Evolutionary conservation across 768 basidiomycete species (phyloP).

Genomic region (Tylopilus rubrobrunneus): DNA sequence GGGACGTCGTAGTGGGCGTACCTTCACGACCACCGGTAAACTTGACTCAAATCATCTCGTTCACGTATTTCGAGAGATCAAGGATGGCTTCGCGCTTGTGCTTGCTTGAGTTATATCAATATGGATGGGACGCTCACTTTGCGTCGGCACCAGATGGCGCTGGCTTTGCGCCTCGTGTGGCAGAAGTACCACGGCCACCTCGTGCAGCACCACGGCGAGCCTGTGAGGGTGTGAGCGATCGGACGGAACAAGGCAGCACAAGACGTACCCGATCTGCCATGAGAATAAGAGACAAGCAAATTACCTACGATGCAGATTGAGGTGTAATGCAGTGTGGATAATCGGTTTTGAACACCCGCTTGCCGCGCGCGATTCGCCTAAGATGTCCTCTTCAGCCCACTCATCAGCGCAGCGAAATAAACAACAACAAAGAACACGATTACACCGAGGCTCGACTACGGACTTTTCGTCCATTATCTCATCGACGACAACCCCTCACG

Average conservation of each 20-base stretch:
- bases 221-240: conserved; percentile 36
- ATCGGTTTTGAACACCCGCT: conserved; percentile 33
- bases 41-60: conserved; percentile 90
- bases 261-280: conserved; percentile 32
- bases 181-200: conserved; percentile 43
- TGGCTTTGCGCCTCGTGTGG: conserved; percentile 18
- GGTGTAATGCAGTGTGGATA: not conserved
- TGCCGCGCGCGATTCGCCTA: conserved; percentile 28
- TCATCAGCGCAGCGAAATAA: not conserved
- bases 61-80: conserved; percentile 90
- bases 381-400: conserved; percentile 26
- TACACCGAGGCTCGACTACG: conserved; percentile 11
- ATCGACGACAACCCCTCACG: conserved; percentile 24
- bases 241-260: not conserved
- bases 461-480: conserved; percentile 12
- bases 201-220: conserved; percentile 56
- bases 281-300: conserved; percentile 3
- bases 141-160: conserved; percentile 16
- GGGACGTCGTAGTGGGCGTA: conserved; percentile 25
- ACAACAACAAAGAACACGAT: conserved; percentile 6
- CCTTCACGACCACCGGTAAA: conserved; percentile 99
- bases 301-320: conserved; percentile 11
- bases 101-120: conserved; percentile 34
- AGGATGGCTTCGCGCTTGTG: conserved; percentile 88
- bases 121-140: conserved; percentile 24